Evolutionary conservation across 495 filamentous ascomycete genomes (phyloP), one percentile per base, ranked within the genome.

Genomic region (Penicillium angulare): DNA sequence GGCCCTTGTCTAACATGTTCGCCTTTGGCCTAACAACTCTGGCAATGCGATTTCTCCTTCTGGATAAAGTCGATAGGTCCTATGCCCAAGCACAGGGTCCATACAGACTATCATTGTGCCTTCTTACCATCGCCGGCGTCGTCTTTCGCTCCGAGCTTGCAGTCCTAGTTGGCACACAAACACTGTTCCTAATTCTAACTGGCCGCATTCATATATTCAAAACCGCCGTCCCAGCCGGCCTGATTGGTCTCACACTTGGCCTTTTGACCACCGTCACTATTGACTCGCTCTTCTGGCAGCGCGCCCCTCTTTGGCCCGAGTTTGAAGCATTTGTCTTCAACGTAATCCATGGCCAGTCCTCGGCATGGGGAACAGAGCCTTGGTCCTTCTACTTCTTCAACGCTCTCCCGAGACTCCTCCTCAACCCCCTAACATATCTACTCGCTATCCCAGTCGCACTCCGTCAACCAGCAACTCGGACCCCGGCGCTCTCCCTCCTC

Each of bases 1-100:
- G 95, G 45, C 90, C 90, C 1, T 74, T 99, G 23, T 95, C 93
- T 4, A 99, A 99, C 64, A 96, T 93, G 83, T 97, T 97, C 65
- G 93, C 93, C 39, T 92, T 99, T 71, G 81, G 84, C 12, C 68
- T 96, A 13, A 86, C 84, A 21, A 93, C 86, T 0, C 45, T 86
- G 12, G 87, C 92, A 0, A 72, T 90, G 42, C 69, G 83, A n/a
- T 79, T 80, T 51, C 74, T 96, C 34, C 75, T 97, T 5, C 86
- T 87, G 1, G 61, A 64, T 76, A 29, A 79, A 77, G 38, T 64
- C 3, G 38, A 23, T n/a, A 41, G 21, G 7, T 15, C 38, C 20
- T 15, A 16, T 2, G 7, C 16, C 3, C 21, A 41, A 23, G 21
- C 21, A 4, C 34, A 49, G 15, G 16, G 24, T 21, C 16, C 24